Evolutionary conservation across 805 yeast species (phyloP), one percentile per base, ranked within the genome.

Genomic region (Diddensiella transvaalensis): DNA sequence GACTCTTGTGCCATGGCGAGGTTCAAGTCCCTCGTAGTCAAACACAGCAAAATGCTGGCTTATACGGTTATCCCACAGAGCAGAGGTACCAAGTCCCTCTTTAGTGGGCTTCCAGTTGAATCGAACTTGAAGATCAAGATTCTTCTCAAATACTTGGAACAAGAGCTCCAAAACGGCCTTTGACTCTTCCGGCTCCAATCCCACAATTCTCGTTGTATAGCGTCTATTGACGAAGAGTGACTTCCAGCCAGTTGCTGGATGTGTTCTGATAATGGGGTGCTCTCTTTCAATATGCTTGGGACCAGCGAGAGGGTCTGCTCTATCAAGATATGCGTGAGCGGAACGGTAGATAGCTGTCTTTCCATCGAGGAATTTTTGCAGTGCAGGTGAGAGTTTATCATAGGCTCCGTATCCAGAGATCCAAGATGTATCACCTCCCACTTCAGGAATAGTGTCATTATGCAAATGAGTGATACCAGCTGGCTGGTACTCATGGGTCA

Each of bases 191-290:
- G 74, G 72, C 47, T 74, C 72, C 46, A 79, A 67, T 0, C 82
- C 84, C 5, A 73, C 72, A 48, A 79, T 79, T 51, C 77, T 68
- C 40, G 59, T 66, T 11, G 82, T 78, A 72, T 72, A 71, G 18
- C 70, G 66, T 42, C 79, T 70, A 63, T 79, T 78, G 39, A 79
- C 77, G 51, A 68, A 80, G 53, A 80, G 65, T 1, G 80, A 67
- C 62, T 80, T 81, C 77, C 79, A 72, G 39, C 83, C 83, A 24
- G 85, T 80, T 10, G 75, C 82, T 6, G 86, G 85, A 56, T 82
- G 82, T 32, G 83, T 78, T 66, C 85, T 74, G 29, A 81, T 74
- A 22, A 81, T 53, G 2, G 84, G 85, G 62, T 81, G 86, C 50
- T 58, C 61, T 13, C 59, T 53, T 19, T 62, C 64, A 19, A 59